Evolutionary conservation across 257 asterid genomes (phyloP).

Genomic region (Avicennia marina): DNA sequence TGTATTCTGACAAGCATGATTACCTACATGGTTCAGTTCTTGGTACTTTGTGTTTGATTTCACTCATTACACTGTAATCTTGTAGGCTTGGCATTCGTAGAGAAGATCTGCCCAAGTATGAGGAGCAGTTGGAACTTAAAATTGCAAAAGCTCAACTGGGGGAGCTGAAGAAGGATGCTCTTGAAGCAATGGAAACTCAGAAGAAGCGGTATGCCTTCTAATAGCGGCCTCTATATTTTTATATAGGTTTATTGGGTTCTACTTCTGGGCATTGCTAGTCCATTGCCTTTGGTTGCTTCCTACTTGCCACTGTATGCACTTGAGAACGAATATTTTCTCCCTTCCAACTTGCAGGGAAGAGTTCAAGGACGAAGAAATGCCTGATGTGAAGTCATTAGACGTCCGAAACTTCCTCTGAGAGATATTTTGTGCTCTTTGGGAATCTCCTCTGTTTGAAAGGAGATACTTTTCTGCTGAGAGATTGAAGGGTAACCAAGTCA

Average conservation of each 20-base stretch:
- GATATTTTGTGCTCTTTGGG: slow-evolving; percentile 14
- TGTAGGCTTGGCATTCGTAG: slow-evolving; percentile 76
- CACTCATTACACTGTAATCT: slow-evolving; percentile 8
- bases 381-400: slow-evolving; percentile 75
- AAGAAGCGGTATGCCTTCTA: slow-evolving; percentile 55
- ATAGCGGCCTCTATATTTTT: not conserved
- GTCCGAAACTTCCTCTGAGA: slow-evolving; percentile 69
- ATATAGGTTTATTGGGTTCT: not conserved
- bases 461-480: slow-evolving; percentile 23
- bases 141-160: slow-evolving; percentile 86
- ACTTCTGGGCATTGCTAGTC: not conserved
- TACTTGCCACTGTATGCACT: not conserved
- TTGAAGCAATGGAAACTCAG: slow-evolving; percentile 95
- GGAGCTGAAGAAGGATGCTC: slow-evolving; percentile 76
- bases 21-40: slow-evolving; percentile 3
- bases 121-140: slow-evolving; percentile 79
- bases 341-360: slow-evolving; percentile 58
- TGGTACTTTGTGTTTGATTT: not conserved
- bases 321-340: not conserved
- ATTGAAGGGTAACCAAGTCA: slow-evolving; percentile 26
- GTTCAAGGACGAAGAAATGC: slow-evolving; percentile 81
- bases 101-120: slow-evolving; percentile 81
- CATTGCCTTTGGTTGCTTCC: not conserved
- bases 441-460: slow-evolving; percentile 25
- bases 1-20: too few species aligned